Conservation (phyloP, 2,329 filamentous ascomycete species). For the Botrytis deweyae region DNA sequence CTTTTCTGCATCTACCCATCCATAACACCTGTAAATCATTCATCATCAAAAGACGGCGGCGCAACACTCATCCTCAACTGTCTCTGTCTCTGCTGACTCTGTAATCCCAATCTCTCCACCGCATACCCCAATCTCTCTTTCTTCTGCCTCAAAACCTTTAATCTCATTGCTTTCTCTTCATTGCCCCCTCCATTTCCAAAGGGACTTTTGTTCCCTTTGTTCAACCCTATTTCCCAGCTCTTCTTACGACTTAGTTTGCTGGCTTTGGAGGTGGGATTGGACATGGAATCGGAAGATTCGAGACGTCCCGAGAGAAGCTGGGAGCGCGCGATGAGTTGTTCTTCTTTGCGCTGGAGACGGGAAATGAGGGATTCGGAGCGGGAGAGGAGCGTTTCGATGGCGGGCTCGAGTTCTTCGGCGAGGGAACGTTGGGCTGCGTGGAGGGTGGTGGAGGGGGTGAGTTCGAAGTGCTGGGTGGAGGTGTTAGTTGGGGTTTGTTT, state of each 20-base stretch:
- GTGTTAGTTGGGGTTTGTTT: background rate
- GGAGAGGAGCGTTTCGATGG: slow-evolving; percentile 61
- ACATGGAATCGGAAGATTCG: slow-evolving; percentile 30
- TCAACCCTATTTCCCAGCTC: slow-evolving; percentile 40
- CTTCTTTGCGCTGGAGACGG: slow-evolving; percentile 64
- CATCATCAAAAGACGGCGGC: slow-evolving; percentile 11
- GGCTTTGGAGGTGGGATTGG: slow-evolving; percentile 32
- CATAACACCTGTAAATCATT: background rate
- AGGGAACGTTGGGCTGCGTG: slow-evolving; percentile 63
- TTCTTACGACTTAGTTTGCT: slow-evolving; percentile 34
- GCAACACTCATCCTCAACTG: slow-evolving; percentile 74
- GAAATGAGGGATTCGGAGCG: slow-evolving; percentile 64
- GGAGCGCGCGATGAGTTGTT: slow-evolving; percentile 62
- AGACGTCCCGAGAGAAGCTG: slow-evolving; percentile 66
- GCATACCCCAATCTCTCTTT: slow-evolving; percentile 70
- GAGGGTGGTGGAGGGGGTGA: slow-evolving; percentile 65
- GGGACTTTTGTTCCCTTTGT: background rate
- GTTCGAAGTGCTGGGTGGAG: slow-evolving; percentile 64
- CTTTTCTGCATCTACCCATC: too few relatives aligned
- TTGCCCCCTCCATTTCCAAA: slow-evolving; percentile 24
- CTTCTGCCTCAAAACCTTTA: slow-evolving; percentile 64
- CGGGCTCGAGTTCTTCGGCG: slow-evolving; percentile 69
- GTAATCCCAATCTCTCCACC: slow-evolving; percentile 65
- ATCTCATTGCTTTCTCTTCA: slow-evolving; percentile 42
- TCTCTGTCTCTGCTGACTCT: slow-evolving; percentile 66